phyloP scores from a whole-genome alignment of 371 early-diverging fungal genomes.

The Coemansia sp. region DNA sequence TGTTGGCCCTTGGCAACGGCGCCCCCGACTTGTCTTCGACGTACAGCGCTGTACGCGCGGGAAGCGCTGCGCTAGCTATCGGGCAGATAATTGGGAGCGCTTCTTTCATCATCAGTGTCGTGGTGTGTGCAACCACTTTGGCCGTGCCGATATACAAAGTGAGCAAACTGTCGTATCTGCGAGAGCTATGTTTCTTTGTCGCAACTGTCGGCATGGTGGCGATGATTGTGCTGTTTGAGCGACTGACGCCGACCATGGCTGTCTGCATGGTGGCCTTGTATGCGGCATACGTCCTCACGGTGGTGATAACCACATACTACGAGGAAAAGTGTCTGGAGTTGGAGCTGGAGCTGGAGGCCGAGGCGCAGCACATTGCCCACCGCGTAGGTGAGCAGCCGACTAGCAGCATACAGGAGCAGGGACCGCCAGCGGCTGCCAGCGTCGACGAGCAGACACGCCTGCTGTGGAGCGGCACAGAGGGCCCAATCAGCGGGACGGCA shows the following conservation, averaged over 20 bases:
- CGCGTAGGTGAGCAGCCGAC: not conserved
- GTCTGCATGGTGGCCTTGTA: slow-evolving; percentile 58
- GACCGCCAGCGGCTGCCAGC: not conserved
- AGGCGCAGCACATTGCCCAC: not conserved
- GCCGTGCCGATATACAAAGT: slow-evolving; percentile 68
- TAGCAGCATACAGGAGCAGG: not conserved
- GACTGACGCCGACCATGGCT: slow-evolving; percentile 39
- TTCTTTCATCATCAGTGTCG: slow-evolving; percentile 71
- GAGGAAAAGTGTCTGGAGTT: slow-evolving; percentile 44
- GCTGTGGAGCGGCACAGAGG: not conserved
- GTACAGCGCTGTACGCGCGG: slow-evolving; percentile 72
- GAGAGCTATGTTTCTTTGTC: slow-evolving; percentile 71
- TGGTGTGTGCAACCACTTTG: slow-evolving; percentile 71
- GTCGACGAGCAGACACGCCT: not conserved
- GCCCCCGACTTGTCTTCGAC: slow-evolving; percentile 84
- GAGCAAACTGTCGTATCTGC: slow-evolving; percentile 61
- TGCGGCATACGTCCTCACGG: slow-evolving; percentile 59
- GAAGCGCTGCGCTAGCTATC: slow-evolving; percentile 72
- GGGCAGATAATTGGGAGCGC: slow-evolving; percentile 83
- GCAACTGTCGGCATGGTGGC: slow-evolving; percentile 34
- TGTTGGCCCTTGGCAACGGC: slow-evolving; percentile 83
- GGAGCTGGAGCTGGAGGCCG: slow-evolving; percentile 8
- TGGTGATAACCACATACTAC: slow-evolving; percentile 61
- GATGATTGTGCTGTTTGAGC: slow-evolving; percentile 21
- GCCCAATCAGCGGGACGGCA: not conserved